Percentiles rank a stretch among this genome's conserved stretches.
These are phyloP conservation scores for Phytophthora hybrid DNA, from an alignment of 352 stramenopile species.

Conservation along the genomic window DNA sequence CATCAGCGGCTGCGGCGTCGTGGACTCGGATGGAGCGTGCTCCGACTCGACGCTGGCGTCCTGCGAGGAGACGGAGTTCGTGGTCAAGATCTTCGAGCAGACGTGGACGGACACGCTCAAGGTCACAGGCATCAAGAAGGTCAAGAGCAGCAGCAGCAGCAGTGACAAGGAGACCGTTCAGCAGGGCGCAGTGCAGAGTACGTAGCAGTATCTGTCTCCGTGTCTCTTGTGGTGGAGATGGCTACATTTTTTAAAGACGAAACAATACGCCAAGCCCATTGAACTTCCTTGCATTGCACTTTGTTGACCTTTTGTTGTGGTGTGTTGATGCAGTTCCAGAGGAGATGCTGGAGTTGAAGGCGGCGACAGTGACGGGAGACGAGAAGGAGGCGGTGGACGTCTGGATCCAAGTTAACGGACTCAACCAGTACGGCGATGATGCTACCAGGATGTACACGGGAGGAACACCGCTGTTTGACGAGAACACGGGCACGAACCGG, in stretches of 20 bases:
- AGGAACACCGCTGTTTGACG: constrained; percentile 84
- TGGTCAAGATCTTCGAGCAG: constrained; percentile 68
- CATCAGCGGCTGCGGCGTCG: constrained; percentile 59
- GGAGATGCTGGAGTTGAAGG: constrained; percentile 3
- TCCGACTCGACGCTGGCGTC: constrained; percentile 29
- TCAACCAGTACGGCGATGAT: constrained; percentile 73
- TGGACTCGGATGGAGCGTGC: constrained; percentile 52
- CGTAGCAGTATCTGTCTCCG: constrained; percentile 26
- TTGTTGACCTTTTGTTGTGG: constrained; percentile 25
- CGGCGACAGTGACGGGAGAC: constrained; percentile 37
- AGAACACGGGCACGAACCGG: constrained; percentile 58
- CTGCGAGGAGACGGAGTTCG: constrained; percentile 46
- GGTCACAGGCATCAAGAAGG: constrained; percentile 57
- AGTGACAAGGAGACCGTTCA: constrained; percentile 14
- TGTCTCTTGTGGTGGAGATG: constrained; percentile 5
- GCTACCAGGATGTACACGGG: constrained; percentile 69
- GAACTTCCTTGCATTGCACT: constrained; percentile 15
- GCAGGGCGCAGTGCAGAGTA: constrained; percentile 27
- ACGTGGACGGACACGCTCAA: constrained; percentile 68
- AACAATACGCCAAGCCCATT: constrained; percentile 10
- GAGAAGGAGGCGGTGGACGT: constrained; percentile 62
- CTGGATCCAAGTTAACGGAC: constrained; percentile 65
- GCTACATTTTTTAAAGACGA: constrained; percentile 22
- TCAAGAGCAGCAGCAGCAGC: constrained; percentile 1
- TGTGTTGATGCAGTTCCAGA: constrained; percentile 26